Evolutionary conservation across 306 rosid genomes (phyloP).

Genomic region (Datisca glomerata): DNA sequence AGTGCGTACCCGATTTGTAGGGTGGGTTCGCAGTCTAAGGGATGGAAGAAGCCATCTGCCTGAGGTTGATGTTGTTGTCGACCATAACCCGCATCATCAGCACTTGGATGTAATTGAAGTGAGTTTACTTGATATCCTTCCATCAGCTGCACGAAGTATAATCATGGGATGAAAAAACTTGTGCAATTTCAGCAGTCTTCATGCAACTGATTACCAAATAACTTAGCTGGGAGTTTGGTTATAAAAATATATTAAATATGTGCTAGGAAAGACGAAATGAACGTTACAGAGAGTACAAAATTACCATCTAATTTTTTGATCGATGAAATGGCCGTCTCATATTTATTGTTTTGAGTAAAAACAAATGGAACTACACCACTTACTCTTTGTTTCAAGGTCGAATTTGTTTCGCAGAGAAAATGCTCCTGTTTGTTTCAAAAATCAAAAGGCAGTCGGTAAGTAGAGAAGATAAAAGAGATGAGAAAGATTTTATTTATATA

Average conservation of each 20-base stretch:
- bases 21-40: slow-evolving; percentile 77
- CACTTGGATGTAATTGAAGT: slow-evolving; percentile 57
- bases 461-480: neutral
- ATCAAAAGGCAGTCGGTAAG: neutral
- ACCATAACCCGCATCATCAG: slow-evolving; percentile 60
- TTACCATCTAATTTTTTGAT: too few species aligned
- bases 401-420: slow-evolving; percentile 66
- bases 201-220: too few species aligned
- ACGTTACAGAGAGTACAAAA: too few species aligned
- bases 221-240: too few species aligned
- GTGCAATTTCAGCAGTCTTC: too few species aligned
- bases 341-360: too few species aligned
- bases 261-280: too few species aligned
- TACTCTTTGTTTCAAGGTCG: slow-evolving; percentile 79
- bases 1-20: slow-evolving; percentile 71
- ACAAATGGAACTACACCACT: too few species aligned
- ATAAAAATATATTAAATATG: too few species aligned
- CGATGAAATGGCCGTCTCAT: too few species aligned
- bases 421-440: slow-evolving; percentile 40
- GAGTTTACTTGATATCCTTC: slow-evolving; percentile 70
- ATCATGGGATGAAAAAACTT: too few species aligned
- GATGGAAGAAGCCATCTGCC: slow-evolving; percentile 63
- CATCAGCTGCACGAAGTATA: too few species aligned
- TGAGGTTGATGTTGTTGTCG: slow-evolving; percentile 51
- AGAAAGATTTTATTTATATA: neutral